Percentiles rank a stretch among this genome's conserved stretches.
These are phyloP conservation scores for Penicillium italicum DNA, from an alignment of 2,329 filamentous ascomycete species.

Conservation along the genomic window DNA sequence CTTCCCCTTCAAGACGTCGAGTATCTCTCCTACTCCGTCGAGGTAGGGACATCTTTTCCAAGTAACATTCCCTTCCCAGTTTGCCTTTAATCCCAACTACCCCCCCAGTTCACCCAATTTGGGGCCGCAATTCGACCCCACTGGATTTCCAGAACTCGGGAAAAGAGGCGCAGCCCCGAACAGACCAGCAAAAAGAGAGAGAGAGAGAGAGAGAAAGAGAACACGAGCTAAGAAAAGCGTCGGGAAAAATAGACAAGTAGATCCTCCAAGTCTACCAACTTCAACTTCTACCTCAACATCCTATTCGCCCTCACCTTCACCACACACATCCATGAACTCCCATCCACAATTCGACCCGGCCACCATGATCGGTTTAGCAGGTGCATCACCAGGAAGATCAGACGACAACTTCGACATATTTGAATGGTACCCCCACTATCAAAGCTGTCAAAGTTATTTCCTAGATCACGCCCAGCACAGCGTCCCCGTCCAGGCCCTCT, in stretches of 20 bases:
- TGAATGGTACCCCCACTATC: constrained; percentile 88
- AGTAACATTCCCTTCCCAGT: constrained; percentile 26
- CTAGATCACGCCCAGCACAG: constrained; percentile 86
- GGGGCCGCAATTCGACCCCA: constrained; percentile 7
- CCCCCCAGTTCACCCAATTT: constrained; percentile 6
- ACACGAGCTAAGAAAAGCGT: constrained; percentile 3
- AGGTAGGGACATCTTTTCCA: constrained; percentile 34
- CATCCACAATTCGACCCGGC: constrained; percentile 36
- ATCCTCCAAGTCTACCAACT: constrained; percentile 18
- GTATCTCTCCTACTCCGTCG: constrained; percentile 35
- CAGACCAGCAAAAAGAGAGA: background rate
- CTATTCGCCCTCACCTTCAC: constrained; percentile 11
- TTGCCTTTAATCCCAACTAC: background rate
- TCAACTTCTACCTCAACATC: constrained; percentile 13
- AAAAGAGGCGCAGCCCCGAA: constrained; percentile 3
- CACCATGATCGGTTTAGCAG: constrained; percentile 37
- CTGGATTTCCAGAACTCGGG: constrained; percentile 3
- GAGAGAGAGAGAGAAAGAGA: background rate
- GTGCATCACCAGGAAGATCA: constrained; percentile 36
- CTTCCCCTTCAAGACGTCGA: constrained; percentile 29
- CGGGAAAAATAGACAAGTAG: constrained; percentile 2
- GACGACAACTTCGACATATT: constrained; percentile 63
- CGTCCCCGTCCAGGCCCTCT: constrained; percentile 77
- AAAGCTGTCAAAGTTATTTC: constrained; percentile 87
- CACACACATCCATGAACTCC: constrained; percentile 27